A percentile compares a stretch with the other conserved stretches of the same genome.
Evolutionary conservation across 345 rosid species (phyloP).

Genomic region (Lepidium didymum): DNA sequence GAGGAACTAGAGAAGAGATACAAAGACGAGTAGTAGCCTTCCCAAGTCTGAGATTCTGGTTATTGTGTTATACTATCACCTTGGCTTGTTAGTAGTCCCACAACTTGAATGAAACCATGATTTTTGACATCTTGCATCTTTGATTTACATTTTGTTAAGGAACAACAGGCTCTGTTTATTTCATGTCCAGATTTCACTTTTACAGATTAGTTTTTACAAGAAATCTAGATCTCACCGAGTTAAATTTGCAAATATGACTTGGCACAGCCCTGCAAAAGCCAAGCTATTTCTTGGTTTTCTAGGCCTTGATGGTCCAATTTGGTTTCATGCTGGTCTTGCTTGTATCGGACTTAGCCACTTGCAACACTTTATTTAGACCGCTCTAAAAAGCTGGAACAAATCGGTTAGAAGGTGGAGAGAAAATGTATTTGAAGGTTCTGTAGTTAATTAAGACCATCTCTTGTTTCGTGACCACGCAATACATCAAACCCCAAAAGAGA

Average conservation of each 20-base stretch:
- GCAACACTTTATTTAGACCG: neutral
- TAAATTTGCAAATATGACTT: neutral
- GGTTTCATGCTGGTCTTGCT: neutral
- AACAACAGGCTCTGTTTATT: neutral
- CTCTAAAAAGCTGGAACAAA: neutral
- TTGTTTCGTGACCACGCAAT: neutral
- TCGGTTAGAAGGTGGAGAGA: neutral
- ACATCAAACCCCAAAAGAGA: neutral
- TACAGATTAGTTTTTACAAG: neutral
- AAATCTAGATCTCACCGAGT: neutral
- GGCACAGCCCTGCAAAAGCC: neutral
- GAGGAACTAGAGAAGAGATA: slow-evolving; percentile 74
- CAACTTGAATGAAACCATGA: slow-evolving; percentile 1
- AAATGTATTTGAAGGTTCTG: neutral
- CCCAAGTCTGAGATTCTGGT: neutral
- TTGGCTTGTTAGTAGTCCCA: slow-evolving; percentile 19
- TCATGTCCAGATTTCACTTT: neutral
- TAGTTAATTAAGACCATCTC: neutral
- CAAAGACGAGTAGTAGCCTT: slow-evolving; percentile 48
- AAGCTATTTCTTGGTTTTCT: neutral
- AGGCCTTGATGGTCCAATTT: neutral
- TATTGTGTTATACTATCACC: neutral
- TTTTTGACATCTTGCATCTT: neutral
- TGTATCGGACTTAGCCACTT: neutral
- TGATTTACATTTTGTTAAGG: neutral